Evolutionary conservation across 768 basidiomycete genomes (phyloP).

Genomic region (Rhizopogon rudus): DNA sequence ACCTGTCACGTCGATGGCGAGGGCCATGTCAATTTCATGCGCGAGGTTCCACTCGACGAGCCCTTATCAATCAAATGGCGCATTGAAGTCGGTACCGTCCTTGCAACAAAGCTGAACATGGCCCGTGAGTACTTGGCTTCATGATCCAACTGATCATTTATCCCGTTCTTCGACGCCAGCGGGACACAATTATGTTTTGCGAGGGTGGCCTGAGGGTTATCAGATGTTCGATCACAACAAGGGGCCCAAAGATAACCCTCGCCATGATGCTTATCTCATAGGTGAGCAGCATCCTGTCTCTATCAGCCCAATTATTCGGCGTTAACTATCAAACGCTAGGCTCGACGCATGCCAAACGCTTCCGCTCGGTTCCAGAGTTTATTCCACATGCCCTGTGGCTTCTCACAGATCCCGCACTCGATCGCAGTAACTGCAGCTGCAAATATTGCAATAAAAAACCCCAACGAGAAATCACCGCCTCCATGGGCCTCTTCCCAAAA

Average conservation of each 20-base stretch:
- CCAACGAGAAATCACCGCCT: conserved; percentile 65
- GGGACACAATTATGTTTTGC: conserved; percentile 55
- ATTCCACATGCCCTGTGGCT: conserved; percentile 84
- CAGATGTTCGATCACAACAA: conserved; percentile 73
- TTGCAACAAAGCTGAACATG: conserved; percentile 41
- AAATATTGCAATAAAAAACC: conserved; percentile 72
- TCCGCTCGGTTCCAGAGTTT: conserved; percentile 84
- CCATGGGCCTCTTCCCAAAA: conserved; percentile 41
- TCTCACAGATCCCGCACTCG: conserved; percentile 44
- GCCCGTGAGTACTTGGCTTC: conserved; percentile 37
- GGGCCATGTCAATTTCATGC: conserved; percentile 72
- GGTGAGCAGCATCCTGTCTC: conserved; percentile 40
- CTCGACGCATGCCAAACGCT: conserved; percentile 44
- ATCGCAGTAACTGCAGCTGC: conserved; percentile 55
- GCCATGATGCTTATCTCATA: conserved; percentile 76
- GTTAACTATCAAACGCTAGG: conserved; percentile 14
- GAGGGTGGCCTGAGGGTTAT: conserved; percentile 64
- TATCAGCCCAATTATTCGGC: background rate
- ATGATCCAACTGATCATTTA: background rate
- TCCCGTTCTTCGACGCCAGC: conserved; percentile 24
- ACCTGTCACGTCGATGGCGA: conserved; percentile 47
- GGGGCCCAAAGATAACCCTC: conserved; percentile 44
- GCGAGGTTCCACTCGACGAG: conserved; percentile 46
- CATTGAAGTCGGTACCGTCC: conserved; percentile 30
- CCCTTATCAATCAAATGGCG: conserved; percentile 57